Conservation (phyloP, 495 filamentous ascomycete species). For the Neurospora cerealis region DNA sequence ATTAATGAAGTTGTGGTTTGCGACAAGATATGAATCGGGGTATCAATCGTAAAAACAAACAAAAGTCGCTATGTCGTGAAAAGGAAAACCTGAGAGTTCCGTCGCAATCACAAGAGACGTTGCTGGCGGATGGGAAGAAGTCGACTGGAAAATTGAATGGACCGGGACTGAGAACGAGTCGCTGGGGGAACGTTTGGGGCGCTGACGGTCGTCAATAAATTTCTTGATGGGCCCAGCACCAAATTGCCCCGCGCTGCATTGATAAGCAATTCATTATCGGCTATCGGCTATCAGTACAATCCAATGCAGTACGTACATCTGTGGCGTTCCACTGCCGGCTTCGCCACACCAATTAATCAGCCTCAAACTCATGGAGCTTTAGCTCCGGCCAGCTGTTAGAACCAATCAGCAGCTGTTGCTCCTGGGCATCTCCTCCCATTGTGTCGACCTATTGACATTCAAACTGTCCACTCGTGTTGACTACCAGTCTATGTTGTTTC, state of each 20-base stretch:
- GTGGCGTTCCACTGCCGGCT: neutral
- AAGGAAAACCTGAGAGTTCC: neutral
- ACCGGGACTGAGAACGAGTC: neutral
- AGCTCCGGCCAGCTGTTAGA: neutral
- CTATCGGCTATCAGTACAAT: neutral
- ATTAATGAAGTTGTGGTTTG: neutral
- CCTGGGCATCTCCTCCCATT: neutral
- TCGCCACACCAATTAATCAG: neutral
- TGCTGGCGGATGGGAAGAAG: neutral
- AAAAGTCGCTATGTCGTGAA: neutral
- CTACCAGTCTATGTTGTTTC: neutral
- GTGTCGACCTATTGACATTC: neutral
- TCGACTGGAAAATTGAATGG: neutral
- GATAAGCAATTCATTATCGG: slow-evolving; percentile 3
- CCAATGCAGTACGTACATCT: neutral
- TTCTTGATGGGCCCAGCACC: slow-evolving; percentile 2
- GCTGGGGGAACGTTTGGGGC: neutral
- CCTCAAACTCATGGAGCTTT: neutral
- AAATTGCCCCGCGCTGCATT: slow-evolving; percentile 6
- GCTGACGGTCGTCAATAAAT: slow-evolving; percentile 4
- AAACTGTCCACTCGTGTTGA: neutral
- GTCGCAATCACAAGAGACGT: neutral
- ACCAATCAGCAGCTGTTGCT: neutral
- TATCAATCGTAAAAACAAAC: neutral
- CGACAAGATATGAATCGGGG: neutral